Evolutionary conservation across 1,284 basidiomycete genomes (phyloP).

Genomic region (Cerioporus squamosus): DNA sequence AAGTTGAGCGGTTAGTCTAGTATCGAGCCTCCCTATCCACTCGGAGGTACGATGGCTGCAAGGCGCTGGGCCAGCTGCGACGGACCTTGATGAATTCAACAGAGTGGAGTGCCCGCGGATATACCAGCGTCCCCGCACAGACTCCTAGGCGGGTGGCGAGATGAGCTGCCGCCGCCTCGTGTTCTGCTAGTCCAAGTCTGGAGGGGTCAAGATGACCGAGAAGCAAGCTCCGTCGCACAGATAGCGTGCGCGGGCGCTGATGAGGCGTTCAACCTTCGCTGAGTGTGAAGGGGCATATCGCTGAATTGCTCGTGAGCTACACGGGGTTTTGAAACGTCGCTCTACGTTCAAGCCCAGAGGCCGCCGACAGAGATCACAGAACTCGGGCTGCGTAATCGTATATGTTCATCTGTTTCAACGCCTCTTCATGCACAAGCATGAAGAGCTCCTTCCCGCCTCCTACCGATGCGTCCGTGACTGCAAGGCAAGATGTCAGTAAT

Average conservation of each 20-base stretch:
- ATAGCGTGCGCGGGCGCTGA: conserved; percentile 3
- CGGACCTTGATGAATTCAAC: no score
- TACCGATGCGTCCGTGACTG: conserved; percentile 17
- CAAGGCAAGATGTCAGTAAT: not conserved
- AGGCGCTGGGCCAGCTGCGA: no score
- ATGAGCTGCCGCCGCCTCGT: conserved; percentile 9
- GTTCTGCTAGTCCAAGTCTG: conserved; percentile 20
- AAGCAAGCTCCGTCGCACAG: not conserved
- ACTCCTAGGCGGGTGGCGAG: no score
- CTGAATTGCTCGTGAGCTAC: not conserved
- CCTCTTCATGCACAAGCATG: conserved; percentile 17
- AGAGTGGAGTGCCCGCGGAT: not conserved
- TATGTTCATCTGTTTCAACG: conserved; percentile 10
- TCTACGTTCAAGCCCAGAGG: not conserved
- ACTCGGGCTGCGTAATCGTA: conserved; percentile 8
- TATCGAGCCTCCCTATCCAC: no score
- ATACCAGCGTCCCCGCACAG: not conserved
- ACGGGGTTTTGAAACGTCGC: not conserved
- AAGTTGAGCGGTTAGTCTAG: not conserved
- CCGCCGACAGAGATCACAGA: not conserved
- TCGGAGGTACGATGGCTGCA: no score
- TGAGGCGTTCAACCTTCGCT: conserved; percentile 1
- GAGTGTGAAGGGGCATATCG: conserved; percentile 6
- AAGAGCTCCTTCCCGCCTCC: conserved; percentile 20
- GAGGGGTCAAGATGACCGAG: not conserved